A percentile compares a stretch with the other conserved stretches of the same genome.
Evolutionary conservation across 2,329 filamentous ascomycete genomes (phyloP).

Genomic region (Cytospora mali): DNA sequence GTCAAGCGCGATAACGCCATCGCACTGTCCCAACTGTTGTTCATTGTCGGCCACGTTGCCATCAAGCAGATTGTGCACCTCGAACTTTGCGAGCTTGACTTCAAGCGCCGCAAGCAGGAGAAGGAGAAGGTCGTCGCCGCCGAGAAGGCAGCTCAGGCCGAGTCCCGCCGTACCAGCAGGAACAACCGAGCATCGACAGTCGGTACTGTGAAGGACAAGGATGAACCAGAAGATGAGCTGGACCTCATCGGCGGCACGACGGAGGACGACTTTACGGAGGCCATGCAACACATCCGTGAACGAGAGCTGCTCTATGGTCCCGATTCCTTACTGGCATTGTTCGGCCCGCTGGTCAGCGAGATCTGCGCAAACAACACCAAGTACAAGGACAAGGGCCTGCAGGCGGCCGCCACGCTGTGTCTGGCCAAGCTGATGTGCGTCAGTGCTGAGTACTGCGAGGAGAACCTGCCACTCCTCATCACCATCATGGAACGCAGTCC

Average conservation of each 20-base stretch:
- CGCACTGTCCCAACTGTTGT: slow-evolving; percentile 85
- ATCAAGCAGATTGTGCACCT: slow-evolving; percentile 99
- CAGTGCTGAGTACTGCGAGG: slow-evolving; percentile 93
- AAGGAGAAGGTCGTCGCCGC: slow-evolving; percentile 70
- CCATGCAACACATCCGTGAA: slow-evolving; percentile 82
- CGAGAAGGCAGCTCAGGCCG: slow-evolving; percentile 45
- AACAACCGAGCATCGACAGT: slow-evolving; percentile 31
- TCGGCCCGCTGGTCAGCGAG: slow-evolving; percentile 88
- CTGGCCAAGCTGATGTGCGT: slow-evolving; percentile 99
- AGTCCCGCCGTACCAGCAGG: slow-evolving; percentile 35
- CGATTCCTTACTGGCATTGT: slow-evolving; percentile 82
- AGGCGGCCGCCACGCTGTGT: slow-evolving; percentile 91
- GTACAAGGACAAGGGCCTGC: slow-evolving; percentile 86
- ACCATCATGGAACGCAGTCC: slow-evolving; percentile 96
- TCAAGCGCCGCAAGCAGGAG: slow-evolving; percentile 92
- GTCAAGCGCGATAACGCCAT: slow-evolving; percentile 68
- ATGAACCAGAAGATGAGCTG: slow-evolving; percentile 80
- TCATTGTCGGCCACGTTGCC: slow-evolving; percentile 93
- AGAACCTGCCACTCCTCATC: slow-evolving; percentile 88
- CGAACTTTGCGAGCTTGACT: slow-evolving; percentile 95
- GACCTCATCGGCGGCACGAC: slow-evolving; percentile 97
- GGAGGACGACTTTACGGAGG: slow-evolving; percentile 89
- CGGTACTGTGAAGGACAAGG: slow-evolving; percentile 48
- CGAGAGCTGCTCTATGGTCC: slow-evolving; percentile 82
- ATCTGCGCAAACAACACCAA: slow-evolving; percentile 93